Percentiles rank a stretch among this genome's conserved stretches.
Conservation (phyloP, 768 basidiomycete species). For the Dendrothele bispora region DNA sequence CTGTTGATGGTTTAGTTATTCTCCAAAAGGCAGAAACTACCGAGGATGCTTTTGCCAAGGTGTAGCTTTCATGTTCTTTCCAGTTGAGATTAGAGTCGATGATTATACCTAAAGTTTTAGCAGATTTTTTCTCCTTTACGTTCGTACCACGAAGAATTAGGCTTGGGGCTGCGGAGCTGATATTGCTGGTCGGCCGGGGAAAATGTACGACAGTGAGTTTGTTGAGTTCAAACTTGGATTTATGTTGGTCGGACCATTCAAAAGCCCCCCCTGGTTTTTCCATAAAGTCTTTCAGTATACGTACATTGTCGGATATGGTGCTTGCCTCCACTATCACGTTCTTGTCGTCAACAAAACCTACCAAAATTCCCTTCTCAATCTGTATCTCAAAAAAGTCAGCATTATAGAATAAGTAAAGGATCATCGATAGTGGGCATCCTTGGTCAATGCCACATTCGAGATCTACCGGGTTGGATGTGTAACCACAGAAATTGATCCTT, state of each 20-base stretch:
- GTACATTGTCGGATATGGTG: constrained; percentile 5
- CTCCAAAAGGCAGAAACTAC: not conserved
- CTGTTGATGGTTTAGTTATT: not conserved
- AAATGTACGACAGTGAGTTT: too few relatives aligned
- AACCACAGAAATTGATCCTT: constrained; percentile 25
- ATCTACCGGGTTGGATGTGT: constrained; percentile 12
- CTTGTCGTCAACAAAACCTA: constrained; percentile 20
- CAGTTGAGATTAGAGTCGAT: not conserved
- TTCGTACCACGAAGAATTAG: not conserved
- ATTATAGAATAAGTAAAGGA: constrained; percentile 25
- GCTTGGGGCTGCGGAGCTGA: not conserved
- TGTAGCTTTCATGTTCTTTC: not conserved
- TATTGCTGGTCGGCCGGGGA: too few relatives aligned
- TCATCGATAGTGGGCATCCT: constrained; percentile 24
- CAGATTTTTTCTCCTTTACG: not conserved
- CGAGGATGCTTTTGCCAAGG: not conserved
- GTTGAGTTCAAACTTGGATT: not conserved
- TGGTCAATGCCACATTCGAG: constrained; percentile 24
- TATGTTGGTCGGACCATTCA: not conserved
- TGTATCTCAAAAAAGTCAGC: constrained; percentile 18
- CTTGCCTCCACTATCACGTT: constrained; percentile 5
- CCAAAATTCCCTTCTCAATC: not conserved
- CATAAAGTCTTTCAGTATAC: constrained; percentile 14
- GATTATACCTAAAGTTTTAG: not conserved
- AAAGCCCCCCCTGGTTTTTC: constrained; percentile 1